Conservation (phyloP, 306 rosid genomes). For the Cajanus cajan region DNA sequence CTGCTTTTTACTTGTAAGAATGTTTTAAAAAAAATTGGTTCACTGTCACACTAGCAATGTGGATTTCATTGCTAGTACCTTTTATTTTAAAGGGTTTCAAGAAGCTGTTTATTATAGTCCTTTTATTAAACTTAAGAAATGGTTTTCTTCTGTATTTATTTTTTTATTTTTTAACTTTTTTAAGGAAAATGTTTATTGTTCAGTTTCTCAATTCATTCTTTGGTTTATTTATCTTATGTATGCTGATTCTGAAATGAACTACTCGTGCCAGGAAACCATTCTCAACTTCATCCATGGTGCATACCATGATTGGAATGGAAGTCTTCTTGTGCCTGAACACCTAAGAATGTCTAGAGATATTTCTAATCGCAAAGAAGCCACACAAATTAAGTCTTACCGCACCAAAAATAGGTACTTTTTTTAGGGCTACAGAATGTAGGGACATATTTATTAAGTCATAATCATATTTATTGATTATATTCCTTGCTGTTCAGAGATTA, state of each 20-base stretch:
- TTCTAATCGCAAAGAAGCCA: slow-evolving; percentile 48
- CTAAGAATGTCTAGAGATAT: slow-evolving; percentile 61
- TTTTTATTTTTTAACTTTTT: neutral
- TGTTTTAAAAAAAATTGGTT: neutral
- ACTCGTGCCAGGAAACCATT: slow-evolving; percentile 61
- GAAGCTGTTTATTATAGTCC: neutral
- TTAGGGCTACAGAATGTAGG: slow-evolving; percentile 28
- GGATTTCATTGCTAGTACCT: neutral
- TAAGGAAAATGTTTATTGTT: neutral
- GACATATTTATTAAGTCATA: slow-evolving; percentile 8
- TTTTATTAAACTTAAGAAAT: neutral
- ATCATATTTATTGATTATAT: neutral
- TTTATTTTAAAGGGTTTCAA: neutral
- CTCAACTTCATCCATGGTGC: slow-evolving; percentile 62
- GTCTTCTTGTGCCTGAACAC: slow-evolving; percentile 54
- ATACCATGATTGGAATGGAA: slow-evolving; percentile 53
- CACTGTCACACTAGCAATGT: neutral
- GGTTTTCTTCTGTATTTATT: slow-evolving; percentile 2
- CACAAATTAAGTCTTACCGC: slow-evolving; percentile 59
- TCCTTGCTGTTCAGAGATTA: slow-evolving; percentile 1
- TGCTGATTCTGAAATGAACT: slow-evolving; percentile 28
- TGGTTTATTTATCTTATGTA: neutral
- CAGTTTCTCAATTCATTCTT: neutral
- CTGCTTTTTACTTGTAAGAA: neutral
- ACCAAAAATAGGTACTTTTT: slow-evolving; percentile 61